Evolutionary conservation across 2,329 filamentous ascomycete genomes (phyloP).

Genomic region (Trichoderma sp.): DNA sequence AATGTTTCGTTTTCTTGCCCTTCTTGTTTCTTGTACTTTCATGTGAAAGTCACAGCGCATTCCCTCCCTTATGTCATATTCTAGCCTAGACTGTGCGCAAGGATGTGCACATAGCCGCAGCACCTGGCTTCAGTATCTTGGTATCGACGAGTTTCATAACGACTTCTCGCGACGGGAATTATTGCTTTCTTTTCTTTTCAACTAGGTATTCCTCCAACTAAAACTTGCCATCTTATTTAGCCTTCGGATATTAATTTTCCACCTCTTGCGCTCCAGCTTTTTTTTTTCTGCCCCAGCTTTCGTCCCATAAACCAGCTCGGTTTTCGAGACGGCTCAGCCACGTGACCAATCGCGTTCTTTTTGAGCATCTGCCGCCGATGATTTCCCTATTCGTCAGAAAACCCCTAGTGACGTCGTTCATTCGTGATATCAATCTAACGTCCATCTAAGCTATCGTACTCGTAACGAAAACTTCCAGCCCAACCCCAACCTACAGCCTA

Average conservation of each 20-base stretch:
- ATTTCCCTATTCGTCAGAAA: neutral
- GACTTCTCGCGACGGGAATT: neutral
- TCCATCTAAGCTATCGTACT: neutral
- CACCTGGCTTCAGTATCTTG: neutral
- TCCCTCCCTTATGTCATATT: neutral
- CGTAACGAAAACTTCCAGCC: neutral
- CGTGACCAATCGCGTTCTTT: neutral
- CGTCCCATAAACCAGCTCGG: neutral
- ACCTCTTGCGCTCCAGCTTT: slow-evolving; percentile 13
- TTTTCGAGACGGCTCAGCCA: neutral
- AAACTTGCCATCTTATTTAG: neutral
- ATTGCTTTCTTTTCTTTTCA: neutral
- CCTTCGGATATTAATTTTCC: slow-evolving; percentile 20
- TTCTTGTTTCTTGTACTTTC: neutral
- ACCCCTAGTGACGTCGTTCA: slow-evolving; percentile 8
- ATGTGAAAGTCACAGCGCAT: neutral
- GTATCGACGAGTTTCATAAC: neutral
- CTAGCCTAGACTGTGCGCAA: neutral
- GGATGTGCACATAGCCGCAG: neutral
- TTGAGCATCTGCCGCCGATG: neutral
- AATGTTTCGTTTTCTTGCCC: neutral
- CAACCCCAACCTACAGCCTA: neutral
- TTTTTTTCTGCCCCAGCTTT: neutral
- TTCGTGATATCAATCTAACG: neutral
- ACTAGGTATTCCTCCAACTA: neutral